Evolutionary conservation across 192 early-diverging fungal species (phyloP).

Genomic region (Coemansia sp.): DNA sequence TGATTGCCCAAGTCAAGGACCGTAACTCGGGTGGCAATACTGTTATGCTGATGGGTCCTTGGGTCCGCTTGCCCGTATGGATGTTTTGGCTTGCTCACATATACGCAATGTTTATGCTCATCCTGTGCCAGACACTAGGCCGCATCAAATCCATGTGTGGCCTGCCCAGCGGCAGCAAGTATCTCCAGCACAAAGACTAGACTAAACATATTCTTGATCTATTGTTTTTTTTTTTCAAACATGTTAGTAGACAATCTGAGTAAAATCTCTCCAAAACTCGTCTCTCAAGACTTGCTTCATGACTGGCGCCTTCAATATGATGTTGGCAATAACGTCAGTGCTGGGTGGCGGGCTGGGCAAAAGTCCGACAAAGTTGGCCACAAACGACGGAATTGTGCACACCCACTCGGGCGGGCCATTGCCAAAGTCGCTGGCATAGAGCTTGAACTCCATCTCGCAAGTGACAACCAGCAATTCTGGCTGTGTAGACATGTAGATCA

Average conservation of each 20-base stretch:
- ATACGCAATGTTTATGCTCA: not conserved
- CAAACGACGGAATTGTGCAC: constrained; percentile 44
- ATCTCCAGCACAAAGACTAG: constrained; percentile 3
- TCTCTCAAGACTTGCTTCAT: constrained; percentile 34
- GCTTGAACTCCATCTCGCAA: constrained; percentile 40
- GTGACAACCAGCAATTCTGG: constrained; percentile 36
- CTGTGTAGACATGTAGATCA: constrained; percentile 28
- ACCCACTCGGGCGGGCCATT: constrained; percentile 44
- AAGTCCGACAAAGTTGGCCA: constrained; percentile 48
- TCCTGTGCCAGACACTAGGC: constrained; percentile 7
- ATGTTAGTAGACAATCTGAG: constrained; percentile 32
- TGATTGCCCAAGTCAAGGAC: constrained; percentile 22
- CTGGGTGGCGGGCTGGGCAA: constrained; percentile 42
- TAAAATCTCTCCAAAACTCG: constrained; percentile 38
- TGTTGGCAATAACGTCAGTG: constrained; percentile 42
- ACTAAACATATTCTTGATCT: not conserved
- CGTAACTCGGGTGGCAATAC: constrained; percentile 23
- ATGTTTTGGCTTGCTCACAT: not conserved
- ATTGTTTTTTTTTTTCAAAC: not conserved
- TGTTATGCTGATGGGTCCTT: constrained; percentile 26
- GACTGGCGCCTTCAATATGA: constrained; percentile 33
- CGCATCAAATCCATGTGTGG: not conserved
- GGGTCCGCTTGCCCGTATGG: constrained; percentile 30
- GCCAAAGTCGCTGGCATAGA: constrained; percentile 45
- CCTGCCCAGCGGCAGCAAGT: constrained; percentile 9